phyloP scores from a whole-genome alignment of 2,329 filamentous ascomycete genomes.

The Fusarium incarnatum region DNA sequence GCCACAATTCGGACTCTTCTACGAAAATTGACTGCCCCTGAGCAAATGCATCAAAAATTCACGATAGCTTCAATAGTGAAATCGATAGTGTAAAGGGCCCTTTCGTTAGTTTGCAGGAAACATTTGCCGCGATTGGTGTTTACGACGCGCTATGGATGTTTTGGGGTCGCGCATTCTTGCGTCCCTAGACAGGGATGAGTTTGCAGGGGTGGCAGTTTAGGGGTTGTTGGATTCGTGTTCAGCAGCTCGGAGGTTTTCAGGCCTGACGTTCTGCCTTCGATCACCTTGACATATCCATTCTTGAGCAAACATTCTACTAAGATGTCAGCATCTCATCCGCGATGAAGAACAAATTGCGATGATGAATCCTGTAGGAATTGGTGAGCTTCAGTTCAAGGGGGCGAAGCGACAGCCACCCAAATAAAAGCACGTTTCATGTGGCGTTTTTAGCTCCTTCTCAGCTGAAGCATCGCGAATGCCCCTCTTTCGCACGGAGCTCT shows the following conservation, averaged over 20 bases:
- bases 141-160: not conserved
- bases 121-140: slow-evolving; percentile 1
- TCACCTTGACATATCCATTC: not conserved
- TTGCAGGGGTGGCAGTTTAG: not conserved
- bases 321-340: not conserved
- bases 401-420: slow-evolving; percentile 13
- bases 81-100: slow-evolving; percentile 18
- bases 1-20: not conserved
- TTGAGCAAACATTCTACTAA: too few species aligned
- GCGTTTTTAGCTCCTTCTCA: slow-evolving; percentile 27
- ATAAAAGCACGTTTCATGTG: slow-evolving; percentile 22
- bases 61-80: slow-evolving; percentile 28
- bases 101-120: not conserved
- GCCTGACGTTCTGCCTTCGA: not conserved
- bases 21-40: slow-evolving; percentile 7
- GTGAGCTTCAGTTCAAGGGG: slow-evolving; percentile 3
- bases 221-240: not conserved
- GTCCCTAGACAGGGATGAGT: not conserved
- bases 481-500: slow-evolving; percentile 2
- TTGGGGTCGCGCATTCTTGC: not conserved
- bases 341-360: not conserved
- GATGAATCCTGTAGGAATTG: not conserved
- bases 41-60: not conserved
- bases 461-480: slow-evolving; percentile 1
- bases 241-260: not conserved